Percentiles rank a stretch among this genome's conserved stretches.
These are phyloP conservation scores for Boechera stricta DNA, from an alignment of 345 rosid genomes.

Conservation along the genomic window DNA sequence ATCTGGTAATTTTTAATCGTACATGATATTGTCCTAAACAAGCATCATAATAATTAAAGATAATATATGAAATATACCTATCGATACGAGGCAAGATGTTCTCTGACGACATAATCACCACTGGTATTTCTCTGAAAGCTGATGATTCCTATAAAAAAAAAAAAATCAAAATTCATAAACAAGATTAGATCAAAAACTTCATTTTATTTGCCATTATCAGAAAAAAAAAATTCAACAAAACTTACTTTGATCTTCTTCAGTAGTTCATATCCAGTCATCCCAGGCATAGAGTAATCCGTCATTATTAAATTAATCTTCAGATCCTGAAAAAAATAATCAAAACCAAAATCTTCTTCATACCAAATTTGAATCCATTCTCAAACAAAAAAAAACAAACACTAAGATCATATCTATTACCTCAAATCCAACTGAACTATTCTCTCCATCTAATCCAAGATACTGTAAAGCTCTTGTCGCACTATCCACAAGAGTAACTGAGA, in stretches of 20 bases:
- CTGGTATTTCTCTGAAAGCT: constrained; percentile 76
- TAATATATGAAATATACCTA: constrained; percentile 51
- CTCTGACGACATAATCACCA: constrained; percentile 90
- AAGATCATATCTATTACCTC: constrained; percentile 56
- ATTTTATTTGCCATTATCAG: not conserved
- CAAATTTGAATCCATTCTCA: not conserved
- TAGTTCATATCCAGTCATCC: constrained; percentile 85
- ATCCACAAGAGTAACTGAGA: constrained; percentile 74
- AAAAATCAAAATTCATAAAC: constrained; percentile 1
- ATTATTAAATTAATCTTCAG: constrained; percentile 78
- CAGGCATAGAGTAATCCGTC: constrained; percentile 90
- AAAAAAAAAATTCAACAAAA: not conserved
- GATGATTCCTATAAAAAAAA: constrained; percentile 61
- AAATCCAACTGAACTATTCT: constrained; percentile 58
- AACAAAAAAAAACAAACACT: not conserved
- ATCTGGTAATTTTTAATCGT: constrained; percentile 9
- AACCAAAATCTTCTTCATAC: constrained; percentile 3
- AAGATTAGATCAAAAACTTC: constrained; percentile 10
- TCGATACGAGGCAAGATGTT: constrained; percentile 73
- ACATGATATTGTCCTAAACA: constrained; percentile 8
- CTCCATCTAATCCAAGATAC: constrained; percentile 81
- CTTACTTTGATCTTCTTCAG: constrained; percentile 77
- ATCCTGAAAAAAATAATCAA: constrained; percentile 46
- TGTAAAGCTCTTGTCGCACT: constrained; percentile 77
- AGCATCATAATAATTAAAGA: not conserved